Conservation (phyloP, 148 eudicot species). For the Rhododendron molle region DNA sequence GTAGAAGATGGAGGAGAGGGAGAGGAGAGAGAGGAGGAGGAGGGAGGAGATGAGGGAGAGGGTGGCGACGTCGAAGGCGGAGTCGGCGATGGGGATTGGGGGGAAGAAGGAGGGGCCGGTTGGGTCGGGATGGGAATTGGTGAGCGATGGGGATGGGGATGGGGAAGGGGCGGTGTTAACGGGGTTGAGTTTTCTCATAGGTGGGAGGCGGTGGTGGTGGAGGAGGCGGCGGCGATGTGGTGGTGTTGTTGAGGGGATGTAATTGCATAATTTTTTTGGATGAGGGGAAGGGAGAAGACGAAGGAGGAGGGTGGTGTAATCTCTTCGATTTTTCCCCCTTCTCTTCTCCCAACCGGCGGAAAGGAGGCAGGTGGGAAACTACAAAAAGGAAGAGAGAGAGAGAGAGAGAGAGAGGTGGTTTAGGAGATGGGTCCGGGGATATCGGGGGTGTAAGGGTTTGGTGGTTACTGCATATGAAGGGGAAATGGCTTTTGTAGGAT, state of each 20-base stretch:
- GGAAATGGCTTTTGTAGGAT: neutral
- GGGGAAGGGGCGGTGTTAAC: neutral
- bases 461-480: neutral
- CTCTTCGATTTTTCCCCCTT: neutral
- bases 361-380: constrained; percentile 3
- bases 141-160: neutral
- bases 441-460: neutral
- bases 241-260: neutral
- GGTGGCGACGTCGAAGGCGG: constrained; percentile 35
- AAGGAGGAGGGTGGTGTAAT: neutral
- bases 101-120: constrained; percentile 8
- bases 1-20: constrained; percentile 38
- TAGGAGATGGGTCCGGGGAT: neutral
- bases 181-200: constrained; percentile 16
- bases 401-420: neutral
- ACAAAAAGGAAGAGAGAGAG: neutral
- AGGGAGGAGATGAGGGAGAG: constrained; percentile 25
- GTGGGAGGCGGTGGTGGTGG: constrained; percentile 1
- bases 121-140: neutral
- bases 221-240: neutral
- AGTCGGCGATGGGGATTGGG: constrained; percentile 15
- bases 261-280: constrained; percentile 21
- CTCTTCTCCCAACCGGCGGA: constrained; percentile 28
- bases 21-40: constrained; percentile 39
- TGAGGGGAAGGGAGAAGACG: neutral